Percentiles rank a stretch among this genome's conserved stretches.
Conservation (phyloP, 441 rosid species). For the Jatropha multifida region DNA sequence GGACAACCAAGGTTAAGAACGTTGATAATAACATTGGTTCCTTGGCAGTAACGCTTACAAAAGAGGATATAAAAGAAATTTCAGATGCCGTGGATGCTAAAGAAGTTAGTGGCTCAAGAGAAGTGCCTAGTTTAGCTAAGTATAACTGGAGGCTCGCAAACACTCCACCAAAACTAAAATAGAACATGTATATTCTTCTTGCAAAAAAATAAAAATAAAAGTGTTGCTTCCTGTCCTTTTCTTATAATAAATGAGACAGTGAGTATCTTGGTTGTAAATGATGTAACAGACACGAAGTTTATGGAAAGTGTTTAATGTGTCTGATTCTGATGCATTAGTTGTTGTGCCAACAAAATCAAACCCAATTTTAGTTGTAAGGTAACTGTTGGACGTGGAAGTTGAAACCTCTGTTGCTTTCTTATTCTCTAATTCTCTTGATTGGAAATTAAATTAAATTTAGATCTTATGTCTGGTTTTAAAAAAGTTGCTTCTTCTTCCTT, state of each 20-base stretch:
- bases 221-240: background rate
- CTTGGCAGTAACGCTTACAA: slow-evolving; percentile 26
- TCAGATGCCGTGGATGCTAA: slow-evolving; percentile 27
- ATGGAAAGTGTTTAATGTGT: background rate
- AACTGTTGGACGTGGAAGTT: background rate
- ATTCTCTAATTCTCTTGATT: background rate
- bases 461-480: no score
- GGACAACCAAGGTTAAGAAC: slow-evolving; percentile 47
- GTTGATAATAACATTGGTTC: slow-evolving; percentile 41
- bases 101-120: slow-evolving; percentile 37
- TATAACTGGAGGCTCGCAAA: slow-evolving; percentile 32
- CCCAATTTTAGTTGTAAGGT: background rate
- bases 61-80: slow-evolving; percentile 34
- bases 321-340: background rate
- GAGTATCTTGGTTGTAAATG: background rate
- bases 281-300: background rate
- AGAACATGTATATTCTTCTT: background rate
- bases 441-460: background rate
- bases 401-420: background rate
- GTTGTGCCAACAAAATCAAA: background rate
- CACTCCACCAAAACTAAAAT: slow-evolving; percentile 31
- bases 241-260: background rate
- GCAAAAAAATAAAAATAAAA: background rate
- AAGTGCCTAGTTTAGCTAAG: background rate
- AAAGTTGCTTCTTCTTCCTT: background rate